Base-by-base conservation (phyloP, 2,329 filamentous ascomycete species). In the Stromatinia cepivora region DNA sequence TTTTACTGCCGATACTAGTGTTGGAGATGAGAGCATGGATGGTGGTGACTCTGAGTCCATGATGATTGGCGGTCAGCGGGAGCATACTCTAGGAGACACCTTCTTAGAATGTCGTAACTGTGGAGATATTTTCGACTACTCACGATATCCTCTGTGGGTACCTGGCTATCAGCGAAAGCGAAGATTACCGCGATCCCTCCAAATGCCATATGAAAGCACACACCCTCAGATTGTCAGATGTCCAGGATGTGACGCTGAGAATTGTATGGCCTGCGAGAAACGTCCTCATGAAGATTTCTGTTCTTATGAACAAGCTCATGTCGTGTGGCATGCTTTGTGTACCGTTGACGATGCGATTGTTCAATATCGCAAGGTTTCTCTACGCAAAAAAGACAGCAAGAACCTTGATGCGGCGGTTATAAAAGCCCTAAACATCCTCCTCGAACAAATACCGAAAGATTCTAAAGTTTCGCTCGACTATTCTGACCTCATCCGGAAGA, bases 221-320 rank as follows among this genome's bases (percentile, higher is more conserved):
- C 59, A 63, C 17, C 59, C 59, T 3, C 59, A 63, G 45, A 50
- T 63, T n/a, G 45, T 63, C 4, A 34, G 45, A 25, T 63, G 59
- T 9, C 22, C 59, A 50, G 31, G 34, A 50, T 63, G 59, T 4
- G 8, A 20, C 15, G 22, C 13, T 3, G 59, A 63, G 2, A 63
- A 63, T 1, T 63, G 59, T 7, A 50, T 63, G 59, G 59, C 28
- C 1, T 63, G 59, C 2, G 59, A 50, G 8, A 50, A 63, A 4
- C 36, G 31, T 13, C 59, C 45, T 0, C 59, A 50, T 50, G 59
- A 39, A 0, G 2, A 63, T 5, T 20, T 13, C 8, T 63, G 59
- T 34, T 39, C 31, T 10, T 63, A 36, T n/a, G 59, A 22, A 1
- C 4, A 25, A 1, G 34, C n/a, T 63, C 45, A 31, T n/a, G 28